These are phyloP conservation scores for Nicotiana undulata DNA, from an alignment of 257 asterid species.

Conservation along the genomic window DNA sequence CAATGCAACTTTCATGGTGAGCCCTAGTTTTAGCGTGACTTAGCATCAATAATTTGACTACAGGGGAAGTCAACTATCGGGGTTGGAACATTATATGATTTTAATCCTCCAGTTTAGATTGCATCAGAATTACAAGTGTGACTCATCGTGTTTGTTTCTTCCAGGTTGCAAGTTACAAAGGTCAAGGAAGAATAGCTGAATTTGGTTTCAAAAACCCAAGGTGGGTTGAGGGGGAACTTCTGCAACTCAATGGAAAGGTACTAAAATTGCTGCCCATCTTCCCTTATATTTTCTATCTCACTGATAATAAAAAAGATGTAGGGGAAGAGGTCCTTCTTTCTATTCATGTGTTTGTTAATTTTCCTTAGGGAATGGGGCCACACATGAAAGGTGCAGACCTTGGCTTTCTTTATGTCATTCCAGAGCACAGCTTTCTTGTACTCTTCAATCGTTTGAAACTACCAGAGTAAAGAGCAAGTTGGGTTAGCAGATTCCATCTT, in stretches of 20 bases:
- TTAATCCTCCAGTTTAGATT: slow-evolving; percentile 7
- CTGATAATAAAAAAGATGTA: not conserved
- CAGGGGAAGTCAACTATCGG: not conserved
- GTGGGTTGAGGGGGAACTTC: slow-evolving; percentile 97
- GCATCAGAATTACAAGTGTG: not conserved
- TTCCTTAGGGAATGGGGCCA: slow-evolving; percentile 69
- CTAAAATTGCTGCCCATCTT: not conserved
- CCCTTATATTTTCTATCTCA: not conserved
- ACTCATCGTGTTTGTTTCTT: slow-evolving; percentile 13
- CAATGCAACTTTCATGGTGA: not conserved
- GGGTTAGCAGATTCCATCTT: slow-evolving; percentile 2
- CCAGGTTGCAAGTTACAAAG: slow-evolving; percentile 78
- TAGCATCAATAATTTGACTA: not conserved
- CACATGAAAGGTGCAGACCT: slow-evolving; percentile 86
- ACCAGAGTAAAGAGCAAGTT: slow-evolving; percentile 44
- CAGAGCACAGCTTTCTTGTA: slow-evolving; percentile 90
- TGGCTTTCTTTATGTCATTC: slow-evolving; percentile 80
- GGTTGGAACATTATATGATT: not conserved
- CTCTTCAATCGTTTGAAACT: slow-evolving; percentile 79
- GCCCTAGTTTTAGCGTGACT: slow-evolving; percentile 3
- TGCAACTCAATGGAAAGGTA: slow-evolving; percentile 92
- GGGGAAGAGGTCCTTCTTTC: not conserved
- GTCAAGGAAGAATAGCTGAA: slow-evolving; percentile 93
- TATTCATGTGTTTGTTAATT: not conserved
- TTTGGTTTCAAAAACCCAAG: slow-evolving; percentile 72